Percentiles rank a stretch among this genome's conserved stretches.
Conservation (phyloP, 495 filamentous ascomycete species). For the Neurospora discreta region DNA sequence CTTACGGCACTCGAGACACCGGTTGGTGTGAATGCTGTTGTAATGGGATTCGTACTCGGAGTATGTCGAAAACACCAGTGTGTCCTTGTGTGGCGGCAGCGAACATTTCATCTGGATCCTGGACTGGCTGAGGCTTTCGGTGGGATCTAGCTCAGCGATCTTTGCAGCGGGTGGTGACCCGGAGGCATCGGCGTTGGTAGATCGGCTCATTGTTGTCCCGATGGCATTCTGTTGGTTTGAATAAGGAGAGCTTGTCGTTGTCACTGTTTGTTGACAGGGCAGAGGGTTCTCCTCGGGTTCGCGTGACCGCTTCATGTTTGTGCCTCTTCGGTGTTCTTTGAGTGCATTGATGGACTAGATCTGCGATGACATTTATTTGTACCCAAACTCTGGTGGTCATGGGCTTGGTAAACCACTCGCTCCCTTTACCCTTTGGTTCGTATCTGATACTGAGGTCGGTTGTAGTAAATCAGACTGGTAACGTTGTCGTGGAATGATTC, state of each 20-base stretch:
- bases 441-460: background rate
- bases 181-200: constrained; percentile 2
- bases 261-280: constrained; percentile 1
- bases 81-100: constrained; percentile 64
- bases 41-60: constrained; percentile 86
- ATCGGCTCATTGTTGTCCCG: background rate
- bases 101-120: constrained; percentile 57
- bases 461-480: background rate
- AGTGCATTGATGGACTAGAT: background rate
- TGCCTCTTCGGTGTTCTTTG: background rate
- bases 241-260: background rate
- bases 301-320: constrained; percentile 42
- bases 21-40: constrained; percentile 65
- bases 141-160: constrained; percentile 32
- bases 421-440: background rate
- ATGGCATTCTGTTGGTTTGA: background rate
- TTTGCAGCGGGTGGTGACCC: constrained; percentile 24
- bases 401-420: background rate
- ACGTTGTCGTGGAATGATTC: background rate
- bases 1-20: constrained; percentile 70
- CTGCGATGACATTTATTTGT: background rate
- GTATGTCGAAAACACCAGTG: constrained; percentile 58
- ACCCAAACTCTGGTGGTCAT: background rate
- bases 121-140: constrained; percentile 6
- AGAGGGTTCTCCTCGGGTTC: constrained; percentile 32